Evolutionary conservation across 805 yeast species (phyloP).

Genomic region (Groenewaldozyma salmanticensis): DNA sequence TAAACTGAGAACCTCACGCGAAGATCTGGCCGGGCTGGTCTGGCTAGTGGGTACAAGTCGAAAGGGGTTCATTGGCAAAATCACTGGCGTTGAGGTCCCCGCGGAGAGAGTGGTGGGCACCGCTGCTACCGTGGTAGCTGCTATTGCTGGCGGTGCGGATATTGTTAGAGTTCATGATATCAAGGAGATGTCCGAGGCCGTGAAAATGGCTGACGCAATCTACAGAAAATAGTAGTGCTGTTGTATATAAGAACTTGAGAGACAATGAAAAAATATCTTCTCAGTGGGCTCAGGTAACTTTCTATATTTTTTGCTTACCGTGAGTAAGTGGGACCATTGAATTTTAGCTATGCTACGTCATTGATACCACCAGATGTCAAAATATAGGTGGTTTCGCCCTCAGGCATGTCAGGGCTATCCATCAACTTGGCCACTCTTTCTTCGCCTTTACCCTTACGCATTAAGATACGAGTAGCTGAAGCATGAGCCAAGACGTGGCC

Average conservation of each 20-base stretch:
- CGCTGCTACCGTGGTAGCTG: conserved; percentile 60
- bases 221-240: conserved; percentile 30
- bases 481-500: conserved; percentile 79
- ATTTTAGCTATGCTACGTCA: conserved; percentile 2
- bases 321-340: no score
- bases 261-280: no score
- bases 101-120: conserved; percentile 66
- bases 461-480: conserved; percentile 63
- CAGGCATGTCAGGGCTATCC: conserved; percentile 79
- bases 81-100: conserved; percentile 51
- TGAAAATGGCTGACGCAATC: conserved; percentile 64
- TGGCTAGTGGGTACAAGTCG: conserved; percentile 81
- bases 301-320: no score
- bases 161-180: conserved; percentile 87
- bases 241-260: neutral
- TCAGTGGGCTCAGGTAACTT: no score
- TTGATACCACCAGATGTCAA: conserved; percentile 56
- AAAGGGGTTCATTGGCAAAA: conserved; percentile 72
- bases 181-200: conserved; percentile 43
- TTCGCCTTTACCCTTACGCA: conserved; percentile 69
- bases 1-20: conserved; percentile 10
- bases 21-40: conserved; percentile 40
- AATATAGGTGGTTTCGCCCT: conserved; percentile 65
- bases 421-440: conserved; percentile 68
- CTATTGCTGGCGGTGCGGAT: conserved; percentile 65